Conservation (phyloP, 2,329 filamentous ascomycete species). For the Trichoderma sp. region DNA sequence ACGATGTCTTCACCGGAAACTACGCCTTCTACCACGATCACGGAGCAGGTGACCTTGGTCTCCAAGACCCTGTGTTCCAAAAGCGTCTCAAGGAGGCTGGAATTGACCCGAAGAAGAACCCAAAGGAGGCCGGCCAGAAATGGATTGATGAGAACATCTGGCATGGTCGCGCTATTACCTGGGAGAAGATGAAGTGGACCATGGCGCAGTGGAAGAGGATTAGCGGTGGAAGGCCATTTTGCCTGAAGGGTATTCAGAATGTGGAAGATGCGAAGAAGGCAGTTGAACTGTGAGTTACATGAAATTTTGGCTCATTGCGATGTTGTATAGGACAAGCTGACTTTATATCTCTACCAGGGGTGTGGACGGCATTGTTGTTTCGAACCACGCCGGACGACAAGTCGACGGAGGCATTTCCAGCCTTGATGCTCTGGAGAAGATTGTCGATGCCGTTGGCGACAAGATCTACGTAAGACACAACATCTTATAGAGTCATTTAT, state of each 20-base stretch:
- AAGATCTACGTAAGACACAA: slow-evolving; percentile 7
- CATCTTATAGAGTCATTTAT: too few species aligned
- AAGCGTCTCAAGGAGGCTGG: slow-evolving; percentile 50
- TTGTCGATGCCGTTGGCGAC: slow-evolving; percentile 37
- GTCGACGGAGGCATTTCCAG: slow-evolving; percentile 50
- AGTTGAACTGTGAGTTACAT: slow-evolving; percentile 42
- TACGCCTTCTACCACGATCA: slow-evolving; percentile 60
- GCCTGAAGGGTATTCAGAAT: slow-evolving; percentile 64
- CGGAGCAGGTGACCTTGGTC: slow-evolving; percentile 57
- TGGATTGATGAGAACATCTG: slow-evolving; percentile 63
- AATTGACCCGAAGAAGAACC: slow-evolving; percentile 47
- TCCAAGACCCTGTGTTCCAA: slow-evolving; percentile 61
- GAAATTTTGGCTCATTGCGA: neutral
- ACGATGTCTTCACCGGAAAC: slow-evolving; percentile 65
- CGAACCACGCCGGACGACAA: slow-evolving; percentile 60
- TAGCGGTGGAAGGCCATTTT: slow-evolving; percentile 58
- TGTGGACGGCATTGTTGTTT: slow-evolving; percentile 56
- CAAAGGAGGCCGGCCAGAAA: slow-evolving; percentile 56
- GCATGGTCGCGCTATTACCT: slow-evolving; percentile 63
- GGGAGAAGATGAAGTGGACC: slow-evolving; percentile 64
- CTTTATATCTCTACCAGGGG: neutral
- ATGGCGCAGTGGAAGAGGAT: slow-evolving; percentile 61
- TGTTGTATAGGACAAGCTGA: neutral
- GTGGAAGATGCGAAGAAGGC: slow-evolving; percentile 58
- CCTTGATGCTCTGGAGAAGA: slow-evolving; percentile 54